A percentile compares a stretch with the other conserved stretches of the same genome.
Conservation (phyloP, 306 rosid species). For the Vachellia collinsii region DNA sequence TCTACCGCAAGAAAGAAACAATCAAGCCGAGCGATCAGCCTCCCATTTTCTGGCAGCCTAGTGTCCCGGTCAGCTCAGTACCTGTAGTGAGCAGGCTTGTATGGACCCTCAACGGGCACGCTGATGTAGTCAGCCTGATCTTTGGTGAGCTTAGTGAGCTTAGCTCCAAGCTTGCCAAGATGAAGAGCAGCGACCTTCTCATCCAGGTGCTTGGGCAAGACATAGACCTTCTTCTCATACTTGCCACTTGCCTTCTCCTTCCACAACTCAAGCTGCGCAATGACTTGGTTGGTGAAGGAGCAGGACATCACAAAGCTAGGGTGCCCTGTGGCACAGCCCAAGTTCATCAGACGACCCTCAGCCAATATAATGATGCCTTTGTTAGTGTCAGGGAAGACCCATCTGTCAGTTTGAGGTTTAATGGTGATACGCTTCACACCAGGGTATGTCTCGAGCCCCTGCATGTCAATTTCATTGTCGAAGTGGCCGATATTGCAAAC, state of each 20-base stretch:
- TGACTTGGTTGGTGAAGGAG: constrained; percentile 96
- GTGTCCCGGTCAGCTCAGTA: constrained; percentile 50
- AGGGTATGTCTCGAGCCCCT: constrained; percentile 75
- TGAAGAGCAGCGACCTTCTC: constrained; percentile 98
- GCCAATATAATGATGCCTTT: constrained; percentile 77
- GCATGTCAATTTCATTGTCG: constrained; percentile 93
- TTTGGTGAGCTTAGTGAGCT: constrained; percentile 79
- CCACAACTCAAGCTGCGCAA: constrained; percentile 97
- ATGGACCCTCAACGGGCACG: constrained; percentile 91
- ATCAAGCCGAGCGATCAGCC: constrained; percentile 9
- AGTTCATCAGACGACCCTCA: constrained; percentile 95
- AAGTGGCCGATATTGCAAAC: constrained; percentile 98
- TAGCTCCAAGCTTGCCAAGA: constrained; percentile 92
- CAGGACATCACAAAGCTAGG: constrained; percentile 99
- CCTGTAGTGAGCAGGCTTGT: constrained; percentile 92
- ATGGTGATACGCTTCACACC: constrained; percentile 87
- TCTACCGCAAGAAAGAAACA: constrained; percentile 36
- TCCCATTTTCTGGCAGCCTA: background rate
- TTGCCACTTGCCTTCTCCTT: constrained; percentile 75
- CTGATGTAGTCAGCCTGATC: constrained; percentile 92
- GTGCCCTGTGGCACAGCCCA: constrained; percentile 99
- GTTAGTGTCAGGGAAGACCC: constrained; percentile 90
- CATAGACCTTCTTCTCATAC: constrained; percentile 91
- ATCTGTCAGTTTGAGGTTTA: constrained; percentile 97
- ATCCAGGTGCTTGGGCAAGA: constrained; percentile 91